Conservation (phyloP, 2,329 filamentous ascomycete genomes). For the Penicillium sp. region DNA sequence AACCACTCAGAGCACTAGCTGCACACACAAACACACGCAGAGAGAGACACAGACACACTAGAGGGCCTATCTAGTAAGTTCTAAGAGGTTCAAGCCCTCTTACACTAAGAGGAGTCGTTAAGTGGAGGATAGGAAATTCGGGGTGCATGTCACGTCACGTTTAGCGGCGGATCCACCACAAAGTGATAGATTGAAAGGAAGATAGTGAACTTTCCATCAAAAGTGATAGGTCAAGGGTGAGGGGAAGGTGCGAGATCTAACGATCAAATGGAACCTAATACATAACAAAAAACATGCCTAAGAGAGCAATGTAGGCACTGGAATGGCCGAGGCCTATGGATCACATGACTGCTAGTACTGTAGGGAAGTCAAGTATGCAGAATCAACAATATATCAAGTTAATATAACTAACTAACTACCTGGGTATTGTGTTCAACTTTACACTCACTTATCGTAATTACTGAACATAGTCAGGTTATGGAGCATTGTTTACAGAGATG, state of each 20-base stretch:
- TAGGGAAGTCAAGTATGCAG: neutral
- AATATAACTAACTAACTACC: no score
- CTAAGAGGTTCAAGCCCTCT: constrained; percentile 4
- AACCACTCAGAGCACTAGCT: neutral
- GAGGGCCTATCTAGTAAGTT: neutral
- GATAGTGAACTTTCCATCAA: constrained; percentile 1
- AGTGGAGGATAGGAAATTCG: constrained; percentile 5
- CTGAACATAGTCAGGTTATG: neutral
- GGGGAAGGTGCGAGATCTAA: neutral
- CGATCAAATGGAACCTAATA: neutral
- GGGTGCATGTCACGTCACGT: constrained; percentile 22
- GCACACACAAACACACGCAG: neutral
- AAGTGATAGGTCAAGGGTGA: neutral
- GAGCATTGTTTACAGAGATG: neutral
- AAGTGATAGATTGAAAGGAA: constrained; percentile 14
- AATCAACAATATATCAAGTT: neutral
- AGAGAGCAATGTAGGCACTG: neutral
- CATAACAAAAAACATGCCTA: neutral
- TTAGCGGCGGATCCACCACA: constrained; percentile 15
- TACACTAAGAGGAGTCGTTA: constrained; percentile 2
- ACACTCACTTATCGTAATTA: no score
- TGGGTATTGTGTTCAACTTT: no score
- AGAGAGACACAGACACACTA: no score
- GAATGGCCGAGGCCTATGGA: neutral
- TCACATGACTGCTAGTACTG: neutral